Conservation (phyloP, 148 eudicot genomes). For the Amaranthus hypochondriacus region DNA sequence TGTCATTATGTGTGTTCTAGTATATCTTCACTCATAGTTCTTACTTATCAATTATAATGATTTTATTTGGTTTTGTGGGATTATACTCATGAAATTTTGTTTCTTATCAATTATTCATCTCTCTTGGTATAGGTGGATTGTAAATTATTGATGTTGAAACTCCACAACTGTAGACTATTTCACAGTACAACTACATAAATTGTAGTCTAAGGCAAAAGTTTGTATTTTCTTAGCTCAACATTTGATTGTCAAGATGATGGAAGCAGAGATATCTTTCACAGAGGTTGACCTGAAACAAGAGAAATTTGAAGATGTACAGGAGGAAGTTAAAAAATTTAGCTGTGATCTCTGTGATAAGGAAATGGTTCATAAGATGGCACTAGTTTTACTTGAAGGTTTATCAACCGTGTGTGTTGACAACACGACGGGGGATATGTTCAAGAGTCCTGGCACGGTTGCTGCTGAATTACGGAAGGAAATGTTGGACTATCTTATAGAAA, state of each 20-base stretch:
- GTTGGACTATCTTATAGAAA: constrained; percentile 59
- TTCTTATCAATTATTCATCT: background rate
- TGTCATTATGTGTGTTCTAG: background rate
- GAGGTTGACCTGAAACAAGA: constrained; percentile 55
- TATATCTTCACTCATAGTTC: background rate
- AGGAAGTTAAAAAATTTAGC: constrained; percentile 36
- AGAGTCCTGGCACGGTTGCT: constrained; percentile 69
- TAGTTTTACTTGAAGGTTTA: constrained; percentile 69
- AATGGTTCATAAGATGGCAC: constrained; percentile 69
- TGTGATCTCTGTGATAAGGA: constrained; percentile 76
- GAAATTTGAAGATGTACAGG: constrained; percentile 52
- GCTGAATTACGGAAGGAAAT: constrained; percentile 83
- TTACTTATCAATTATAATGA: background rate
- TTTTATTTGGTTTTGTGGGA: background rate
- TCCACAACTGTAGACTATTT: background rate
- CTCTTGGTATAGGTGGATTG: background rate
- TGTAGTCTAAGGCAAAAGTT: background rate
- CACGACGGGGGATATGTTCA: constrained; percentile 81
- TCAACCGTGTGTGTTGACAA: constrained; percentile 90
- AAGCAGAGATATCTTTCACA: constrained; percentile 42
- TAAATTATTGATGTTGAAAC: background rate
- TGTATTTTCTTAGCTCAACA: background rate
- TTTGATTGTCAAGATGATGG: constrained; percentile 34
- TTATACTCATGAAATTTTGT: background rate
- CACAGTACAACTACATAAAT: background rate